phyloP scores from a whole-genome alignment of 2,329 filamentous ascomycete species.

The Escovopsis sp. region DNA sequence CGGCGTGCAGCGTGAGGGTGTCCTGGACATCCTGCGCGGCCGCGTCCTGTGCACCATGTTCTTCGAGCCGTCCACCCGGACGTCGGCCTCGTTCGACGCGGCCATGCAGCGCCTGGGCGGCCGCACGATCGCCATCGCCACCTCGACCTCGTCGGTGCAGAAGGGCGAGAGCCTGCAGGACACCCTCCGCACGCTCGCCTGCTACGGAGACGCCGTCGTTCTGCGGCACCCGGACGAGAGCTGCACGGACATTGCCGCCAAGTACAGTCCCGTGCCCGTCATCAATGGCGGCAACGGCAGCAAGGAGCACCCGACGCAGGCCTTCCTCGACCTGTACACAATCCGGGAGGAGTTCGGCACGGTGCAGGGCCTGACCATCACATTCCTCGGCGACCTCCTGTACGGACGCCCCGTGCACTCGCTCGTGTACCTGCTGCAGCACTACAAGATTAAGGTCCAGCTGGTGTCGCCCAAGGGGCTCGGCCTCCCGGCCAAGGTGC shows the following conservation, averaged over 20 bases:
- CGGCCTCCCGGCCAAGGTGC: constrained; percentile 59
- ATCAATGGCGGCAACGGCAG: constrained; percentile 97
- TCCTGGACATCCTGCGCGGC: constrained; percentile 73
- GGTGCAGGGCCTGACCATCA: constrained; percentile 88
- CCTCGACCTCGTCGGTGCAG: constrained; percentile 71
- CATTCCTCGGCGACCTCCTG: constrained; percentile 83
- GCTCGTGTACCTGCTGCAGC: constrained; percentile 79
- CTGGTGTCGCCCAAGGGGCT: constrained; percentile 74
- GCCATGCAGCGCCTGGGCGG: constrained; percentile 97
- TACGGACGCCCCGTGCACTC: constrained; percentile 95
- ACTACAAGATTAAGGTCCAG: constrained; percentile 91
- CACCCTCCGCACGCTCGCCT: constrained; percentile 81
- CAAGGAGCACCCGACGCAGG: constrained; percentile 93
- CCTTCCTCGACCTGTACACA: constrained; percentile 93
- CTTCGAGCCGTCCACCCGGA: constrained; percentile 94
- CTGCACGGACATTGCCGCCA: constrained; percentile 68
- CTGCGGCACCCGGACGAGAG: constrained; percentile 78
- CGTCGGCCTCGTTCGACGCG: constrained; percentile 88
- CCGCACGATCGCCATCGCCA: constrained; percentile 67
- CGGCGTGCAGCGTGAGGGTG: constrained; percentile 82
- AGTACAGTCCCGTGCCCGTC: constrained; percentile 78
- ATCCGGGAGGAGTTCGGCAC: constrained; percentile 96
- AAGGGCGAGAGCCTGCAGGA: constrained; percentile 94
- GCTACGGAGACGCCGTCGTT: constrained; percentile 92
- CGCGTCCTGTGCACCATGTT: constrained; percentile 85